Base-by-base conservation (phyloP, 306 rosid genomes). In the Urtica urens region DNA sequence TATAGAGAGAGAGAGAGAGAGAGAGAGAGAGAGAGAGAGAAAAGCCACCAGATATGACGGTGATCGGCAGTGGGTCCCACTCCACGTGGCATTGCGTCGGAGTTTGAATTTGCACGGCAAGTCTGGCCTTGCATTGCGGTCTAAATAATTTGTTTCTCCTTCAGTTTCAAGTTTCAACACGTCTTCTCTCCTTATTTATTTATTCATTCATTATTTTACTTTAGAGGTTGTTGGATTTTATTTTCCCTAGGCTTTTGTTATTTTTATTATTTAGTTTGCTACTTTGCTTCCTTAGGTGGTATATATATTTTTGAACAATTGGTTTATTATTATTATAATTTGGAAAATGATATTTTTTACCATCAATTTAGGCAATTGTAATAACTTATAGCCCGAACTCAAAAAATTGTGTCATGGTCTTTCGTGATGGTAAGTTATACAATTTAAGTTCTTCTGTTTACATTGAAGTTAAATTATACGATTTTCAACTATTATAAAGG, bases 71-170 rank as follows among this genome's bases (percentile, higher is more conserved):
- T 43, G 71, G 88, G 86, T 27, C 78, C 83, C 81, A 46, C 66
- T 80, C 86, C 70, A 57, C 75, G 24, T 57, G 75, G 71, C 68
- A 23, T 49, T 38, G 53, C n/a, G 87, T 35, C 43, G 73, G 72
- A 57, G 38, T 72, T 75, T 60, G 66, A 67, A 26, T 46, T 55
- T 47, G 56, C 75, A 79, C 66, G 73, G 68, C 65, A 45, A 15
- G 23, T 35, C 14, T 55, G 70, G 57, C 47, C 63, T 52, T 37
- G 13, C 12, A 30, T n/a, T n/a, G n/a, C n/a, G n/a, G n/a, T n/a
- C n/a, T n/a, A n/a, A n/a, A n/a, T n/a, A n/a, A n/a, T n/a, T n/a
- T n/a, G n/a, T 10, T 7, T 7, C 15, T 49, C 8, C 52, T 24
- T 16, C 17, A 31, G 16, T 21, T 57, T 26, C 1, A 40, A 31